Conservation (phyloP, 2,329 filamentous ascomycete species). For the Karstenula rhodostoma region DNA sequence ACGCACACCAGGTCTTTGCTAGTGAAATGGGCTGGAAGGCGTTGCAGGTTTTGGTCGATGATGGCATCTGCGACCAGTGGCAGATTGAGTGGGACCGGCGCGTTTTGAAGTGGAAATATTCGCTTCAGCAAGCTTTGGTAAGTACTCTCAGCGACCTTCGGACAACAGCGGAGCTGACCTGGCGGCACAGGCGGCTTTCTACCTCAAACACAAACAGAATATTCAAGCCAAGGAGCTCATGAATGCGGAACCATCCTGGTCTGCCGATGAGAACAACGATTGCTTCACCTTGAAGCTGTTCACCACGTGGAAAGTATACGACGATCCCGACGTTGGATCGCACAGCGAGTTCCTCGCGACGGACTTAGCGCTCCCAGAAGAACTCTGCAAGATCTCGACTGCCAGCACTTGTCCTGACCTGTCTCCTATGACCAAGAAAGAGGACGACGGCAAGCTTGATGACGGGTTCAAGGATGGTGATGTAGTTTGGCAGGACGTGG, state of each 20-base stretch:
- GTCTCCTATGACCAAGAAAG: background rate
- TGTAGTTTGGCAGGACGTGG: background rate
- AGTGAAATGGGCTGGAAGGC: background rate
- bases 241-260: background rate
- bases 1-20: background rate
- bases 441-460: background rate
- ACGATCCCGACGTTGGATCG: background rate
- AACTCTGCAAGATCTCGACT: background rate
- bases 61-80: background rate
- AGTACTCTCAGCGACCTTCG: background rate
- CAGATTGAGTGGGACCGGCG: background rate
- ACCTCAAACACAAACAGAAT: background rate
- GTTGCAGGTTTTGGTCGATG: background rate
- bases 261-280: background rate
- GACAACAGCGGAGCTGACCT: background rate
- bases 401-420: background rate
- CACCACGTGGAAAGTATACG: background rate
- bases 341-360: background rate
- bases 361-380: background rate
- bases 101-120: background rate
- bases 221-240: background rate
- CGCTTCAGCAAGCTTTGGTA: background rate
- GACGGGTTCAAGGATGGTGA: background rate
- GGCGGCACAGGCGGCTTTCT: background rate
- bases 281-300: background rate